Conservation (phyloP, 2,329 filamentous ascomycete genomes). For the Cordyceps militaris region DNA sequence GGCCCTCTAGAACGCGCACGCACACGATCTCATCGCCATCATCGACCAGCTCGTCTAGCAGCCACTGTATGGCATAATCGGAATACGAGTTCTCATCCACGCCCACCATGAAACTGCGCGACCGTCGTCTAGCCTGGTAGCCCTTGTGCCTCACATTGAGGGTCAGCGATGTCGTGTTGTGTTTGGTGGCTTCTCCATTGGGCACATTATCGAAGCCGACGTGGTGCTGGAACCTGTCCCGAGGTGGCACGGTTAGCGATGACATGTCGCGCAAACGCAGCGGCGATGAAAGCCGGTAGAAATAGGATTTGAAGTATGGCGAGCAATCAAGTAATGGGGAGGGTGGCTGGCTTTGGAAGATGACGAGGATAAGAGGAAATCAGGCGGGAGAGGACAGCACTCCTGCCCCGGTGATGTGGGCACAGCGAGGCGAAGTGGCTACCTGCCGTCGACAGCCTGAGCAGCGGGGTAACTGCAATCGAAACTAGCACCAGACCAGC, state of each 20-base stretch:
- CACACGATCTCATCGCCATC: slow-evolving; percentile 93
- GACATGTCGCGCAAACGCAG: slow-evolving; percentile 26
- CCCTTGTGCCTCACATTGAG: slow-evolving; percentile 81
- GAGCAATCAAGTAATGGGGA: not conserved
- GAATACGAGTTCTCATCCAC: slow-evolving; percentile 89
- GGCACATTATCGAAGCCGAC: slow-evolving; percentile 56
- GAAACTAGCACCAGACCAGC: not conserved
- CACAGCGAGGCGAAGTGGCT: slow-evolving; percentile 5
- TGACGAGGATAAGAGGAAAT: not conserved
- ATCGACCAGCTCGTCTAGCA: slow-evolving; percentile 85
- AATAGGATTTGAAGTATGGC: not conserved
- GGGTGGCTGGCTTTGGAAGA: not conserved
- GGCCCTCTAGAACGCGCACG: slow-evolving; percentile 79
- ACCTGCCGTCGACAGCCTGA: not conserved
- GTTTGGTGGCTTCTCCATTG: slow-evolving; percentile 50
- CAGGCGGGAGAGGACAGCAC: not conserved
- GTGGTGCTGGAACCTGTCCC: slow-evolving; percentile 50
- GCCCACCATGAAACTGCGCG: slow-evolving; percentile 83
- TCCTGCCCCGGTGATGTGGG: slow-evolving; percentile 1
- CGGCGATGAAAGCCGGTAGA: slow-evolving; percentile 1
- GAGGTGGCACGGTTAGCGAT: slow-evolving; percentile 35
- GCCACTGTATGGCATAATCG: slow-evolving; percentile 86
- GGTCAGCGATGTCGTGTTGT: slow-evolving; percentile 63
- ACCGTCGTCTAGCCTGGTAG: slow-evolving; percentile 72
- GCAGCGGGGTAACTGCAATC: slow-evolving; percentile 8